A percentile compares a stretch with the other conserved stretches of the same genome.
Conservation (phyloP, 2,329 filamentous ascomycete genomes). For the Ascochyta fabae region DNA sequence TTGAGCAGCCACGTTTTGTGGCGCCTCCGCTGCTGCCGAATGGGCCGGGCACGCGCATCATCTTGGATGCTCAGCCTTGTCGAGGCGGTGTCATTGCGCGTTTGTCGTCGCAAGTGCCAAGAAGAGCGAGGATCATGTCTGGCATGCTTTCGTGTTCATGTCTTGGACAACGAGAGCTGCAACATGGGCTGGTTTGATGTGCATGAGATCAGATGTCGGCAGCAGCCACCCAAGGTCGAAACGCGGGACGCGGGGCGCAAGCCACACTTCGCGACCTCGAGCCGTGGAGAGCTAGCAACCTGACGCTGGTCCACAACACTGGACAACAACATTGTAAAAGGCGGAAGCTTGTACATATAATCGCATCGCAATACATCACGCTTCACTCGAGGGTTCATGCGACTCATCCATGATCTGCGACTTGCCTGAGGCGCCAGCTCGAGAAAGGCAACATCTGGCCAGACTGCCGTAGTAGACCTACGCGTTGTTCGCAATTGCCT, state of each 20-base stretch:
- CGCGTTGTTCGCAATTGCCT: conserved; percentile 10
- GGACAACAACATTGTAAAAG: neutral
- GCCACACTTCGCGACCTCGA: conserved; percentile 12
- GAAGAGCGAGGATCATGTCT: conserved; percentile 10
- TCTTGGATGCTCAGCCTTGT: conserved; percentile 40
- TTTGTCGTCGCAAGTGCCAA: conserved; percentile 32
- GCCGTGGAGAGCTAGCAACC: conserved; percentile 8
- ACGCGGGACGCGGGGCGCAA: conserved; percentile 17
- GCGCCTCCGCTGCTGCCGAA: conserved; percentile 33
- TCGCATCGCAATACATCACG: neutral
- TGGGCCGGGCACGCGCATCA: conserved; percentile 32
- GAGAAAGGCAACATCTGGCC: conserved; percentile 22
- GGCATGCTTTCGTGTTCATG: conserved; percentile 5
- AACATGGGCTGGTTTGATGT: conserved; percentile 2
- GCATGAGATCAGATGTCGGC: conserved; percentile 18
- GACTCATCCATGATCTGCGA: conserved; percentile 19
- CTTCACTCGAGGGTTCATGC: conserved; percentile 1
- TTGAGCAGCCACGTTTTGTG: conserved; percentile 41
- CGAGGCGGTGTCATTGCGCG: conserved; percentile 40
- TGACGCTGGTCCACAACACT: conserved; percentile 3
- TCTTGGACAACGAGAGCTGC: conserved; percentile 4
- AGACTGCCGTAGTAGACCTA: conserved; percentile 19
- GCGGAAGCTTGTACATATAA: neutral
- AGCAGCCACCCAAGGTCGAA: conserved; percentile 6
- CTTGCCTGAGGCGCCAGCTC: conserved; percentile 21